phyloP scores from a whole-genome alignment of 2,329 filamentous ascomycete genomes.

The Diaporthe helianthi region DNA sequence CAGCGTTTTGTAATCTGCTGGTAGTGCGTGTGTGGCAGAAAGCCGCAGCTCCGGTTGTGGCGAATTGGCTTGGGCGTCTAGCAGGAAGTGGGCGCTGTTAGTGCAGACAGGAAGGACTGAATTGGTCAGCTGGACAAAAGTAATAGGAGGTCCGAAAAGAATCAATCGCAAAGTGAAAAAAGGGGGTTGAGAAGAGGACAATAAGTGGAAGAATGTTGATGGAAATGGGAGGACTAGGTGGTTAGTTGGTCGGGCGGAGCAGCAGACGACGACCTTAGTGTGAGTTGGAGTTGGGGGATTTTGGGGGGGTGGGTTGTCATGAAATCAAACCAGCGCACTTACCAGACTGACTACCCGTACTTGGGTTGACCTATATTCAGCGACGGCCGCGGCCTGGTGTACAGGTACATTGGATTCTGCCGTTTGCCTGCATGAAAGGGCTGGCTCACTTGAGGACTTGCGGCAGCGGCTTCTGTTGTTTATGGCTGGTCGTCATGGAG shows the following conservation, averaged over 20 bases:
- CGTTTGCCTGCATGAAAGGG: constrained; percentile 29
- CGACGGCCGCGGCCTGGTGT: constrained; percentile 28
- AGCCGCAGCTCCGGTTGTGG: constrained; percentile 16
- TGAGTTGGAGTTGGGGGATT: constrained; percentile 9
- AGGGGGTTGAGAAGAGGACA: constrained; percentile 2
- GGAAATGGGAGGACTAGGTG: constrained; percentile 17
- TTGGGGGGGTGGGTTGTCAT: constrained; percentile 6
- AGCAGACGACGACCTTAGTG: neutral
- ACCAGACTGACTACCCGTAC: too few species aligned
- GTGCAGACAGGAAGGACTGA: constrained; percentile 28
- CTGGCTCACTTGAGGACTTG: constrained; percentile 1
- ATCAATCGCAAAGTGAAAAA: constrained; percentile 11
- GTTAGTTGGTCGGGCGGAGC: constrained; percentile 18
- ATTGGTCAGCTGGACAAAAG: constrained; percentile 33
- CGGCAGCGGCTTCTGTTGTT: constrained; percentile 21
- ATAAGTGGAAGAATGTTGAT: constrained; percentile 20
- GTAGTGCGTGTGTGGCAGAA: constrained; percentile 7
- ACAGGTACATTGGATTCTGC: constrained; percentile 29
- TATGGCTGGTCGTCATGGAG: constrained; percentile 25
- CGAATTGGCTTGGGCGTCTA: constrained; percentile 14
- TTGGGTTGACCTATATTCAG: constrained; percentile 28
- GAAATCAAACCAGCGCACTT: constrained; percentile 12
- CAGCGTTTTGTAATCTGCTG: constrained; percentile 19
- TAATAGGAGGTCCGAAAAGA: neutral
- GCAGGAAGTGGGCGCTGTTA: constrained; percentile 11